Evolutionary conservation across 2,329 filamentous ascomycete species (phyloP), one percentile per base, ranked within the genome.

Genomic region (Aschersonia sp.): DNA sequence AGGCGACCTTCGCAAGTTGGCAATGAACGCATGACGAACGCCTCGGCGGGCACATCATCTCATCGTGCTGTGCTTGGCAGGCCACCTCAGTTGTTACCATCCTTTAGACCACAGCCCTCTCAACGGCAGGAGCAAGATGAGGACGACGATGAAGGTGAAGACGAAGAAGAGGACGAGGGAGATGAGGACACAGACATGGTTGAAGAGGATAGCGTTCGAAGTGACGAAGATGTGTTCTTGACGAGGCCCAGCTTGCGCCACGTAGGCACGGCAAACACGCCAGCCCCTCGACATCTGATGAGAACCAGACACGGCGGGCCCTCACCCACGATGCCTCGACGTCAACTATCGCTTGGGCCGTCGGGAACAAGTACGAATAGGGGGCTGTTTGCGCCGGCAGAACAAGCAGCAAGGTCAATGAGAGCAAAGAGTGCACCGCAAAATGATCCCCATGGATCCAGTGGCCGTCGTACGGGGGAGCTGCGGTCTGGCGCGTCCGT

Each of bases 181-280:
- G 20, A 20, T 20, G 20, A 20, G 20, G 20, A 20, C 20, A 20
- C 20, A 20, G 20, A 20, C 20, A 20, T 20, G 20, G 20, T 20
- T 20, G 20, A 20, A 20, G 20, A 20, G 20, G 20, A 20, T 20
- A 20, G 20, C 20, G 20, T 20, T 20, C 20, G 20, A 20, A 6
- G 31, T 44, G 50, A 9, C 50, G 47, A n/a, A 46, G 47, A 29
- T 40, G 49, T 28, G 45, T 43, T 12, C 31, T 49, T 29, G 43
- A 53, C 5, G 51, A 53, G 10, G 30, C 3, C 7, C 35, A 12
- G 12, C 3, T 12, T 38, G 35, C 35, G 35, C 35, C 35, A 38
- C 35, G 12, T 12, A 4, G 7, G 7, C 4, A 38, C 7, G 2
- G 12, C 35, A 12, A 38, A 38, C 35, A 38, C 35, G 35, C 35